A percentile compares a stretch with the other conserved stretches of the same genome.
Conservation (phyloP, 768 basidiomycete genomes). For the Trametes villosa region DNA sequence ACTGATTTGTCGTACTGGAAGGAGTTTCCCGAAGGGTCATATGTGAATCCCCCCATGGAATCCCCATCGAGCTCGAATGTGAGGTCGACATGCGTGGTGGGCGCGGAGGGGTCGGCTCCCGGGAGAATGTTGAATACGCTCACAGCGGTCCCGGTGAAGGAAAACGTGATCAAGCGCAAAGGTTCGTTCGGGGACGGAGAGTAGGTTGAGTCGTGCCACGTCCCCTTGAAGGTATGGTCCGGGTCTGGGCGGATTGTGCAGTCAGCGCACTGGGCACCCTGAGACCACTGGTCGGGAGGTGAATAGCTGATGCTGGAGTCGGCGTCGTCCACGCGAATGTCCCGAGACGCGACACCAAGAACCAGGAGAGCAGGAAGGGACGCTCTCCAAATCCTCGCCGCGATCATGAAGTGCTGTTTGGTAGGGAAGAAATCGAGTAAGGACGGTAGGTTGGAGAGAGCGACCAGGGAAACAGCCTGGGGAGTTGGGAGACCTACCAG, state of each 20-base stretch:
- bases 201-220: slow-evolving; percentile 20
- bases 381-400: background rate
- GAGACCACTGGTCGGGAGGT: slow-evolving; percentile 16
- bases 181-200: background rate
- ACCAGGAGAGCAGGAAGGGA: background rate
- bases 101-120: background rate
- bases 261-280: background rate
- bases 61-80: slow-evolving; percentile 11
- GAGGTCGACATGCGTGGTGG: slow-evolving; percentile 1
- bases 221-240: background rate
- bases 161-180: background rate
- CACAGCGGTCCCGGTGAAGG: slow-evolving; percentile 9
- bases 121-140: slow-evolving; percentile 15
- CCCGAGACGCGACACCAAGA: background rate
- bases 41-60: background rate
- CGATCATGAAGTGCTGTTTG: background rate
- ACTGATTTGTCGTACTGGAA: slow-evolving; percentile 7
- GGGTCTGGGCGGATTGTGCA: slow-evolving; percentile 3
- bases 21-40: background rate
- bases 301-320: slow-evolving; percentile 2
- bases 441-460: background rate
- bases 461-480: background rate
- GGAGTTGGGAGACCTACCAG: too few relatives aligned
- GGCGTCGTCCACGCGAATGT: background rate
- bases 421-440: background rate